Evolutionary conservation across 2,329 filamentous ascomycete species (phyloP).

Genomic region (Xylaria sp.): DNA sequence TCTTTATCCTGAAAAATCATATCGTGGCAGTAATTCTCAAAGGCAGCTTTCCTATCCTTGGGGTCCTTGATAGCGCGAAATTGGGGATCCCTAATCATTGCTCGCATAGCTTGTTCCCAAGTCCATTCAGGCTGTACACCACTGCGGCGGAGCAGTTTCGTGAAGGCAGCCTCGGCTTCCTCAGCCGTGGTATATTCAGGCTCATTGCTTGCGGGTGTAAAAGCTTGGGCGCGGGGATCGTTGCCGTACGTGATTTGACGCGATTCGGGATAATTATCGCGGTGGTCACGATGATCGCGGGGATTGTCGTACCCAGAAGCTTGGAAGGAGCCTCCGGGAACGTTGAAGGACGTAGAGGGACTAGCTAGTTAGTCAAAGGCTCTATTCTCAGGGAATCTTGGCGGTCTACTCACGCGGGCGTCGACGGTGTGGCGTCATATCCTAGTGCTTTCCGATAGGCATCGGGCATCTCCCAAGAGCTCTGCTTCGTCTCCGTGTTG

Average conservation of each 20-base stretch:
- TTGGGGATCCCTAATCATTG: conserved; percentile 88
- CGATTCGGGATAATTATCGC: conserved; percentile 60
- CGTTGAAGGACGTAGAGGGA: conserved; percentile 55
- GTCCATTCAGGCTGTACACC: conserved; percentile 91
- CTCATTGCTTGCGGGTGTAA: conserved; percentile 72
- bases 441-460: conserved; percentile 80
- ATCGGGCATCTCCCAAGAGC: conserved; percentile 94
- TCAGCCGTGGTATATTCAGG: conserved; percentile 82
- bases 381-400: background rate
- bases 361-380: conserved; percentile 35
- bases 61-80: conserved; percentile 94
- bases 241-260: conserved; percentile 68
- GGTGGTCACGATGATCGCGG: conserved; percentile 51
- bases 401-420: conserved; percentile 53
- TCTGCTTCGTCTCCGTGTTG: conserved; percentile 90
- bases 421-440: conserved; percentile 59
- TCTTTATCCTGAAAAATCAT: conserved; percentile 93
- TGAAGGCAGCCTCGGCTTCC: conserved; percentile 92
- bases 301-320: conserved; percentile 40
- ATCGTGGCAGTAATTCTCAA: conserved; percentile 94
- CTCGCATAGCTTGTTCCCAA: conserved; percentile 89
- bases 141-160: conserved; percentile 85
- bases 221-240: conserved; percentile 65
- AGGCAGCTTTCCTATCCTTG: conserved; percentile 87
- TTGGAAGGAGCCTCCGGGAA: conserved; percentile 51